Base-by-base conservation (phyloP, 2,329 filamentous ascomycete genomes). In the Claviceps pazoutovae region DNA sequence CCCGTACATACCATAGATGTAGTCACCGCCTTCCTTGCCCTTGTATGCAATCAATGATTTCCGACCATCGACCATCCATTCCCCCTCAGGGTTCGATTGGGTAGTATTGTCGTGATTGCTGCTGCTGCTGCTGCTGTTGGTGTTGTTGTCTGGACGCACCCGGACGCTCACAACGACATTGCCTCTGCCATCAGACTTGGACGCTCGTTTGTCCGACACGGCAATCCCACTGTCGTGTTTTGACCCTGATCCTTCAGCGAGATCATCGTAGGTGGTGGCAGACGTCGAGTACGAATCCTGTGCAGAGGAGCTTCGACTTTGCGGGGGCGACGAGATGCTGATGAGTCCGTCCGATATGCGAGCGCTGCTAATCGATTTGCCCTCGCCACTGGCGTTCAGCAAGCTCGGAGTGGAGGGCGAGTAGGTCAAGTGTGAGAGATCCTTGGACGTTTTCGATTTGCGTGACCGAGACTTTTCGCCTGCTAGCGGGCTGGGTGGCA, bases 101-200 rank as follows among this genome's bases (percentile, higher is more conserved):
- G 76, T 79, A n/a, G 74, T 73, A 19, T 13, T 43, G 41, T 11
- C 19, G 19, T 43, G 26, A 30, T 30, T 30, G 2, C 17, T 19
- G 26, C 26, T 30, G 2, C 17, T 19, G 26, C 26, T 30, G 26
- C 26, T 39, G 37, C 16, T 39, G 37, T 39, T 39, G 37, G 13
- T 43, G 23, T 75, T 79, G 4, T 80, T 76, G 69, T 96, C 90
- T 34, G 93, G 93, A 36, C 93, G 80, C 43, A 97, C 90, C 63
- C 93, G 81, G 39, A 98, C 90, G 64, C 93, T 97, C 59, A 98
- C 91, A 55, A 97, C 69, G 14, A 98, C 91, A 62, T 98, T 98
- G 49, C 93, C 93, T 66, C 95, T 97, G 51, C 77, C 80, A 60
- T 96, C 89, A 2, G 66, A 60, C 59, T 80, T 76, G 52, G 80